These are phyloP conservation scores for Saposhnikovia divaricata DNA, from an alignment of 129 eudicot species.

Conservation along the genomic window DNA sequence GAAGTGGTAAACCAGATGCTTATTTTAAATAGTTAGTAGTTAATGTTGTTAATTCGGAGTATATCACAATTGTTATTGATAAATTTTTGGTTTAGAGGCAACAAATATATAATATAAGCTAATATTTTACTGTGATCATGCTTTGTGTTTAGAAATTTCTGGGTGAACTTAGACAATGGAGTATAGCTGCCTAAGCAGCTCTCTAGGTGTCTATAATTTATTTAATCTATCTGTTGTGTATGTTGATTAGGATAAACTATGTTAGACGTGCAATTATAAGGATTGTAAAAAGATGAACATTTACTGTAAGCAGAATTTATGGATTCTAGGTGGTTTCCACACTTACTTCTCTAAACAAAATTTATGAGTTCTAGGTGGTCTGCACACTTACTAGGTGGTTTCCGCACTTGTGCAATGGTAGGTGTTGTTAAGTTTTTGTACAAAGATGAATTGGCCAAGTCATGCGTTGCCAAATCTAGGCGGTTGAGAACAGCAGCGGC, in stretches of 20 bases:
- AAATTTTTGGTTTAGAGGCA: not conserved
- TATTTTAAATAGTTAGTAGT: not conserved
- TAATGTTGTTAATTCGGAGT: not conserved
- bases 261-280: not conserved
- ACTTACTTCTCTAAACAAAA: not conserved
- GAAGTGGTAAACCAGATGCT: constrained; percentile 62
- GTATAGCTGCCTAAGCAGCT: not conserved
- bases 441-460: not conserved
- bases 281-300: not conserved
- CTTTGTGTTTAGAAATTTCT: not conserved
- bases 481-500: not conserved
- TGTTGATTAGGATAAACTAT: not conserved
- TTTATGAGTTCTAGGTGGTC: too few species aligned
- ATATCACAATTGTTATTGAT: not conserved
- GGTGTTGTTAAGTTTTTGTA: not conserved
- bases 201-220: not conserved
- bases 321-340: not conserved
- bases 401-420: not conserved
- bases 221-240: not conserved
- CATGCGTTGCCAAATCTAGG: not conserved
- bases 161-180: not conserved
- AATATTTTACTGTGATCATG: not conserved
- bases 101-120: not conserved
- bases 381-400: not conserved
- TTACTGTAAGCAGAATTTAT: not conserved